Base-by-base conservation (phyloP, 257 asterid genomes). In the Mentha longifolia region DNA sequence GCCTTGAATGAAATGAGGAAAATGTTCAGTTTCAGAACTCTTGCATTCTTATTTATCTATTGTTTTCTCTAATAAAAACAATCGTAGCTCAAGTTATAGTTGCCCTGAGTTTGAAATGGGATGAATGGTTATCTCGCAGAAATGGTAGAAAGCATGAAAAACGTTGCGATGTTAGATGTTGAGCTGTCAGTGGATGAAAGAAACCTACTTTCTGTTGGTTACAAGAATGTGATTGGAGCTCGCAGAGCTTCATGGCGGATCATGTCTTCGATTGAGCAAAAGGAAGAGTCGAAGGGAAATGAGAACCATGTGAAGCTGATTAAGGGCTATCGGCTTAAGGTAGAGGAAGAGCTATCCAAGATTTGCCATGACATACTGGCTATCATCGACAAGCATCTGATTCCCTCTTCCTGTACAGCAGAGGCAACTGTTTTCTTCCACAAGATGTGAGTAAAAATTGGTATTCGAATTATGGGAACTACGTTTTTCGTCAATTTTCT, bases 241-340 rank as follows among this genome's bases (percentile, higher is more conserved):
- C 81, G 96, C 50, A 87, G 96, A 79, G 96, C 96, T 61, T 89
- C 96, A 0, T 89, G 96, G 96, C 78, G 96, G 50, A 89, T 89
- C 67, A 81, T 89, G 95, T 89, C 96, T 25, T 89, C 96, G 16
- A 89, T 89, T 35, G 92, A 89, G 68, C 96, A 89, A 78, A 86
- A 86, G 78, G 96, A 89, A 78, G 95, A 89, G 74, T 76, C 91
- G 41, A 89, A 89, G 75, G 89, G 91, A 69, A 84, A 87, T n/a
- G 96, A 89, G 79, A 77, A 66, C 73, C 79, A 87, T 42, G 92
- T 86, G 59, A 87, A 83, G 83, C 83, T 87, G 78, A 89, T 89
- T 35, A 89, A 87, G 76, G 82, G 74, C 2, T 89, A 89, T 35
- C 87, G 95, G 71, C 91, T 84, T 78, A 89, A 86, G 75, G 95